These are phyloP conservation scores for Aspergillus novofumigatus DNA, from an alignment of 2,329 filamentous ascomycete genomes.

Conservation along the genomic window DNA sequence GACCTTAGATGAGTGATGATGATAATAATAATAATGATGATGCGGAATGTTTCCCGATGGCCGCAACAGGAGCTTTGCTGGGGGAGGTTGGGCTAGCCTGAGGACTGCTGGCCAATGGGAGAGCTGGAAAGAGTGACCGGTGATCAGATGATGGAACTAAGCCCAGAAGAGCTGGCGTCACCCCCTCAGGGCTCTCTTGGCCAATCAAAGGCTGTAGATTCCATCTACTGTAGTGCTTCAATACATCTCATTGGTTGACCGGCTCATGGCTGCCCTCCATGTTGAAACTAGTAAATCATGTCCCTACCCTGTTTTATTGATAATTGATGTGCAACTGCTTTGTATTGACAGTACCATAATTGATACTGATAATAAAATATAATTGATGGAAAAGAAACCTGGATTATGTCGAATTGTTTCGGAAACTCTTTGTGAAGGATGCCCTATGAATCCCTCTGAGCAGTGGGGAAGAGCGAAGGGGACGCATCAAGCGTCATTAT, in stretches of 20 bases:
- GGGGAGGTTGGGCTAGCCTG: conserved; percentile 4
- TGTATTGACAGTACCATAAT: conserved; percentile 14
- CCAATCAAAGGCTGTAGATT: background rate
- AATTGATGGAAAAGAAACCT: background rate
- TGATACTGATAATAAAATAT: background rate
- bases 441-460: background rate
- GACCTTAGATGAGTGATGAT: too few relatives aligned
- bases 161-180: conserved; percentile 11
- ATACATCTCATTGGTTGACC: conserved; percentile 16
- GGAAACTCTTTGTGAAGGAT: background rate
- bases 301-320: conserved; percentile 9
- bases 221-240: background rate
- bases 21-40: background rate
- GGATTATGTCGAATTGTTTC: background rate
- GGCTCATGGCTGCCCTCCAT: conserved; percentile 2
- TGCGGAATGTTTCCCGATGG: background rate
- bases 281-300: conserved; percentile 15
- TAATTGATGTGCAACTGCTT: conserved; percentile 6
- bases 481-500: too few relatives aligned
- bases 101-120: conserved; percentile 6
- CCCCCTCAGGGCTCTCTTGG: conserved; percentile 7
- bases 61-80: background rate
- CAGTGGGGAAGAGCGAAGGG: background rate
- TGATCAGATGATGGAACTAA: conserved; percentile 11
- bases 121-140: background rate